phyloP scores from a whole-genome alignment of 2,329 filamentous ascomycete genomes.

The Aspergillus sp. region DNA sequence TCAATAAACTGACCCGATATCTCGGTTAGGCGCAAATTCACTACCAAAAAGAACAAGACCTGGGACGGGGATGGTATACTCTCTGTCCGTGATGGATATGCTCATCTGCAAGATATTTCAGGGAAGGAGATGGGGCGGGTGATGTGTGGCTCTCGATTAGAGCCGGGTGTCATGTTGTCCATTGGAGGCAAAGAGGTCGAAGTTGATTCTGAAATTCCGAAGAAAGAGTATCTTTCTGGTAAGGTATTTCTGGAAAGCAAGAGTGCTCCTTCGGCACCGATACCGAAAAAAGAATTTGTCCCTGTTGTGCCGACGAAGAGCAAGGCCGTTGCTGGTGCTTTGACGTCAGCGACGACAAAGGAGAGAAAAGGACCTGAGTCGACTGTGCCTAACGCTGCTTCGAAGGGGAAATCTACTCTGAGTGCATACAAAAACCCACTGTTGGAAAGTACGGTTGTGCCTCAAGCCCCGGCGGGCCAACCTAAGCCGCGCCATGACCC shows the following conservation, averaged over 20 bases:
- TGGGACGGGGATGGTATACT: constrained; percentile 72
- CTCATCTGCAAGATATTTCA: constrained; percentile 56
- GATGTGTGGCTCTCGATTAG: constrained; percentile 51
- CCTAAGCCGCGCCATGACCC: constrained; percentile 64
- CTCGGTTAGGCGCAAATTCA: constrained; percentile 57
- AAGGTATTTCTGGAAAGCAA: constrained; percentile 18
- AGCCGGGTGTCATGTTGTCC: constrained; percentile 57
- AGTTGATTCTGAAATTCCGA: constrained; percentile 58
- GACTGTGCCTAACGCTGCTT: constrained; percentile 24
- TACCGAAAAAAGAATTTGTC: constrained; percentile 15
- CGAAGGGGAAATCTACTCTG: constrained; percentile 39
- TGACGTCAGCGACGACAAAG: constrained; percentile 4
- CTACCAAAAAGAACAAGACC: constrained; percentile 69
- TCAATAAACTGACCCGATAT: no score
- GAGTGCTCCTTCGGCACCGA: constrained; percentile 17
- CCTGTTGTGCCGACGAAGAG: constrained; percentile 7
- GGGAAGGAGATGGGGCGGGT: constrained; percentile 60
- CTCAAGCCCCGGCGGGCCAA: constrained; percentile 39
- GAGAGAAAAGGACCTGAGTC: constrained; percentile 7
- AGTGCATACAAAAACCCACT: constrained; percentile 60
- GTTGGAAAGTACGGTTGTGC: constrained; percentile 47
- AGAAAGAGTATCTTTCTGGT: constrained; percentile 51
- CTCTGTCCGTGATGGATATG: constrained; percentile 52
- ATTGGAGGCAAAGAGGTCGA: constrained; percentile 66
- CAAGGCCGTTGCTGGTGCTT: constrained; percentile 5